Evolutionary conservation across 106 monocot genomes (phyloP).

Genomic region (Chionographis japonica): DNA sequence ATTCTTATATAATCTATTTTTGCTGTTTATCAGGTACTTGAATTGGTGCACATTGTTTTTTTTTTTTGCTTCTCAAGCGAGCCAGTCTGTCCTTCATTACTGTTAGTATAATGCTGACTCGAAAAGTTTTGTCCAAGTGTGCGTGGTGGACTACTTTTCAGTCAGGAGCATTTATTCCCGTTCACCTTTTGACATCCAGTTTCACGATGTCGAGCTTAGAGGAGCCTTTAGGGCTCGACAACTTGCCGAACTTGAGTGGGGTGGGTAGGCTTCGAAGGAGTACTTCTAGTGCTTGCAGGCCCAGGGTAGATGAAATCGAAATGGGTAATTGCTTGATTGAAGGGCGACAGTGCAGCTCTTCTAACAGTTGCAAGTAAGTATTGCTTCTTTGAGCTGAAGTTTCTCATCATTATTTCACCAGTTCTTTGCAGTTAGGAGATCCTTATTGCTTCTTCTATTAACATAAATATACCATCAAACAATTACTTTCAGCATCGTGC

Average conservation of each 20-base stretch:
- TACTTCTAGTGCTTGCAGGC: constrained; percentile 46
- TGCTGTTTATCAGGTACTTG: constrained; percentile 14
- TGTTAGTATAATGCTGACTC: constrained; percentile 43
- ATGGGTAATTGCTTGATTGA: constrained; percentile 41
- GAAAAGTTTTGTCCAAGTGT: constrained; percentile 27
- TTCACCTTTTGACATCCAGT: constrained; percentile 25
- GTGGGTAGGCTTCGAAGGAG: constrained; percentile 34
- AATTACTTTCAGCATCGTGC: no score
- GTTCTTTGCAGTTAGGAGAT: no score
- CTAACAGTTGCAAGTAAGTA: constrained; percentile 70
- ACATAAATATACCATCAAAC: no score
- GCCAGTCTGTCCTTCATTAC: not conserved
- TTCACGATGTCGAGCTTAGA: constrained; percentile 72
- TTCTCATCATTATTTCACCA: not conserved
- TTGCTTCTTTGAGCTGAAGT: not conserved
- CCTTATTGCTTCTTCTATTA: no score
- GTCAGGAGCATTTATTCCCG: constrained; percentile 26
- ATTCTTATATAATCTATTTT: not conserved
- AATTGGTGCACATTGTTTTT: constrained; percentile 8
- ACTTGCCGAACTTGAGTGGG: constrained; percentile 35
- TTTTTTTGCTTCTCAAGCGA: constrained; percentile 12
- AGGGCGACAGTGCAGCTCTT: constrained; percentile 65
- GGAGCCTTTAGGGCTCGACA: constrained; percentile 57
- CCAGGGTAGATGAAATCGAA: constrained; percentile 42
- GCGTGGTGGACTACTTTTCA: constrained; percentile 22